A percentile compares a stretch with the other conserved stretches of the same genome.
Conservation (phyloP, 78 protist species). For the Dictyostelium discoideum region DNA sequence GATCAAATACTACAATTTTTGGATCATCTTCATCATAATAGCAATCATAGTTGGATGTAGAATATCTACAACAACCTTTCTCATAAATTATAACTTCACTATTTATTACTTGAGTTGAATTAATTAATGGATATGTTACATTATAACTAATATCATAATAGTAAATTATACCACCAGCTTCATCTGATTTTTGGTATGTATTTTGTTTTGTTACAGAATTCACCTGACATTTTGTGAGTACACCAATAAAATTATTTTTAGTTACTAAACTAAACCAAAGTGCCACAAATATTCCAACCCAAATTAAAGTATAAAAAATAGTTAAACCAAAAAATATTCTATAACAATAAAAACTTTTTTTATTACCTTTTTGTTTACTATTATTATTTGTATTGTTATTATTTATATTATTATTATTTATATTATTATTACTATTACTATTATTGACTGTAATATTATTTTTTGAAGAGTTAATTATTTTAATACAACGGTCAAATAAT, state of each 20-base stretch:
- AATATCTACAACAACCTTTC: not conserved
- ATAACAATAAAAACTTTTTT: not conserved
- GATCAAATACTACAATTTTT: not conserved
- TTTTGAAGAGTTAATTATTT: not conserved
- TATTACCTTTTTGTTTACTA: not conserved
- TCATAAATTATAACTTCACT: not conserved
- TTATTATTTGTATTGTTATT: no score
- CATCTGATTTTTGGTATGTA: not conserved
- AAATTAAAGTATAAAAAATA: not conserved
- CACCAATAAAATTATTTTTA: not conserved
- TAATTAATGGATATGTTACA: not conserved
- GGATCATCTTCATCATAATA: not conserved
- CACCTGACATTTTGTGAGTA: not conserved
- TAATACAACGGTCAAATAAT: not conserved
- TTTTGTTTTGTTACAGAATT: not conserved
- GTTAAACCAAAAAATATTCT: not conserved
- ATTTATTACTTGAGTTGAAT: not conserved
- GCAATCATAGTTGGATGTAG: not conserved
- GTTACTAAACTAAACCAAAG: not conserved
- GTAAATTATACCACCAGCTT: not conserved
- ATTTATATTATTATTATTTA: no score
- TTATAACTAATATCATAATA: not conserved
- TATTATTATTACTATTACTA: no score
- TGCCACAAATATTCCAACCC: not conserved
- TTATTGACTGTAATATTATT: no score